Conservation (phyloP, 2,329 filamentous ascomycete genomes). For the Cladophialophora immunda region DNA sequence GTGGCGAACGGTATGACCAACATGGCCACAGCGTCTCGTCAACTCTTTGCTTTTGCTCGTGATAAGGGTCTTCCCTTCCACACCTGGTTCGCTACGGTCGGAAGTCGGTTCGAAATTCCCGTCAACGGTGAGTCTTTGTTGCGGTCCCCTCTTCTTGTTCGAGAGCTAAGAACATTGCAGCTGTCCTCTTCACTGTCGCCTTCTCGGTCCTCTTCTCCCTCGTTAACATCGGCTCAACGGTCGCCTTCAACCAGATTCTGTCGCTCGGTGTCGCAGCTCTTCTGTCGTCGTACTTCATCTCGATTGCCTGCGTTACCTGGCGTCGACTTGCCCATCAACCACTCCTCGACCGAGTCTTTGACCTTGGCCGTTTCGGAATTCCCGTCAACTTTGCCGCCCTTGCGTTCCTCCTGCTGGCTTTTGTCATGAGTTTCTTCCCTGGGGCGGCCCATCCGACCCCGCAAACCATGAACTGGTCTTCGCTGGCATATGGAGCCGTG, state of each 20-base stretch:
- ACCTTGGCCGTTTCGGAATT: slow-evolving; percentile 54
- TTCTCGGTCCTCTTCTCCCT: slow-evolving; percentile 52
- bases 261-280: slow-evolving; percentile 59
- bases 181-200: slow-evolving; percentile 46
- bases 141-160: neutral
- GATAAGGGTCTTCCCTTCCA: slow-evolving; percentile 31
- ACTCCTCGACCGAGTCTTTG: slow-evolving; percentile 52
- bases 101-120: slow-evolving; percentile 49
- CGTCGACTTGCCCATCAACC: slow-evolving; percentile 46
- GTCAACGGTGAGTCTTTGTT: slow-evolving; percentile 33
- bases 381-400: slow-evolving; percentile 50
- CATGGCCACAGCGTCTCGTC: slow-evolving; percentile 49
- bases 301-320: slow-evolving; percentile 54
- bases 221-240: slow-evolving; percentile 61
- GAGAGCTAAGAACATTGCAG: slow-evolving; percentile 39
- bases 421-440: slow-evolving; percentile 54
- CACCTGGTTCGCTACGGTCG: slow-evolving; percentile 25
- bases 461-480: slow-evolving; percentile 60
- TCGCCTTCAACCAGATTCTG: slow-evolving; percentile 62
- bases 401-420: slow-evolving; percentile 14
- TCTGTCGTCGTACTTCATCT: slow-evolving; percentile 61
- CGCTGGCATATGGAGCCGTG: slow-evolving; percentile 53
- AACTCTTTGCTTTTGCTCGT: slow-evolving; percentile 43
- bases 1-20: slow-evolving; percentile 41
- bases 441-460: slow-evolving; percentile 48